phyloP scores from a whole-genome alignment of 2,329 filamentous ascomycete species.

The Nigrospora sphaerica region DNA sequence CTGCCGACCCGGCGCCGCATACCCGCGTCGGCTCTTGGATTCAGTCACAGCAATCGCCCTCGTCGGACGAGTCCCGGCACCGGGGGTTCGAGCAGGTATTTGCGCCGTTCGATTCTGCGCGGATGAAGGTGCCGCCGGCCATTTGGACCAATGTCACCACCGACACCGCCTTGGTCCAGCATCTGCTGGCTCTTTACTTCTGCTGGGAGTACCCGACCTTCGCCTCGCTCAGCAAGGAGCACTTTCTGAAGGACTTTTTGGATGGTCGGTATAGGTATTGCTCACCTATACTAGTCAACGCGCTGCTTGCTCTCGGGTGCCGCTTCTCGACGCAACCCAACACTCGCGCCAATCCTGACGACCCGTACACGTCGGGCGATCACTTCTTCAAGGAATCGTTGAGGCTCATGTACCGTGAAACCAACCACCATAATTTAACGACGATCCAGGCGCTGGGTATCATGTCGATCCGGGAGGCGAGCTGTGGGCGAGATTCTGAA shows the following conservation, averaged over 20 bases:
- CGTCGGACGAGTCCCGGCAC: slow-evolving; percentile 22
- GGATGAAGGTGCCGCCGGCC: slow-evolving; percentile 31
- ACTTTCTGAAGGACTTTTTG: slow-evolving; percentile 60
- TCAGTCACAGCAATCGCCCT: slow-evolving; percentile 28
- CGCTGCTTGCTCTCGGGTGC: slow-evolving; percentile 58
- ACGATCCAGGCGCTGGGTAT: slow-evolving; percentile 70
- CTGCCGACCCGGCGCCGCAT: slow-evolving; percentile 32
- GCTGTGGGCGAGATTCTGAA: slow-evolving; percentile 63
- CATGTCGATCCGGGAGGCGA: slow-evolving; percentile 70
- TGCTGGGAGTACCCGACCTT: slow-evolving; percentile 74
- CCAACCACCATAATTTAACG: slow-evolving; percentile 55
- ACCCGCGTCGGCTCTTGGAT: slow-evolving; percentile 44
- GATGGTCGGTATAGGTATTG: slow-evolving; percentile 57
- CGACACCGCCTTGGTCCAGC: slow-evolving; percentile 52
- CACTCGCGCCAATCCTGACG: slow-evolving; percentile 54
- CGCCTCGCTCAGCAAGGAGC: slow-evolving; percentile 63
- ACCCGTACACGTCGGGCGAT: slow-evolving; percentile 61
- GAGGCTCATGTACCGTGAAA: slow-evolving; percentile 50
- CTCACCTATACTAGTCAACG: slow-evolving; percentile 60
- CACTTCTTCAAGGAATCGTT: slow-evolving; percentile 68
- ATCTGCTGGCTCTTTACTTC: slow-evolving; percentile 61
- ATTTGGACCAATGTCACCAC: slow-evolving; percentile 57
- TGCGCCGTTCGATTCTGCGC: slow-evolving; percentile 34
- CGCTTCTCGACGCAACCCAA: slow-evolving; percentile 60
- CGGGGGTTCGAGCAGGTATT: slow-evolving; percentile 41